These are phyloP conservation scores for Pterocarpus santalinus DNA, from an alignment of 306 rosid genomes.

Conservation along the genomic window DNA sequence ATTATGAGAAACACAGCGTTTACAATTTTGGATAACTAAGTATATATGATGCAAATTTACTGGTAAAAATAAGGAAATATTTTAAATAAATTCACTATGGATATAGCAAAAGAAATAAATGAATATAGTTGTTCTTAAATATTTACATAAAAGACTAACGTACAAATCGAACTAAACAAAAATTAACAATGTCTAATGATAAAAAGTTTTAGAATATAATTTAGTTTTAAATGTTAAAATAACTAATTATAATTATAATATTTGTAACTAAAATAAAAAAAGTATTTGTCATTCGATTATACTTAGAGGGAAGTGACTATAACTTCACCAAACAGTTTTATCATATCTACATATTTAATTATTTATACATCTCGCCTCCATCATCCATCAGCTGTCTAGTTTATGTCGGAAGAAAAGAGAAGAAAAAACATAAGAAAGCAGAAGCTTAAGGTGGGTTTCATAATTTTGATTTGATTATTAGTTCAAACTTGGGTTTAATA, in stretches of 20 bases:
- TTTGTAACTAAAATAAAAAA: background rate
- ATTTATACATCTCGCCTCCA: background rate
- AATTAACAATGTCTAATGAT: background rate
- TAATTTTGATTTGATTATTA: constrained; percentile 29
- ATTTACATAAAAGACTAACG: background rate
- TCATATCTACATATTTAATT: background rate
- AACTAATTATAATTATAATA: background rate
- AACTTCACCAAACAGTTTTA: background rate
- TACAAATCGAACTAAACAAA: background rate
- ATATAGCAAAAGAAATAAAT: too few species aligned
- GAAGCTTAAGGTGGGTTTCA: constrained; percentile 19
- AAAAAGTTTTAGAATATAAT: too few species aligned
- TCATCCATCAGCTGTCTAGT: constrained; percentile 7
- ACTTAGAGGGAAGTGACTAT: background rate
- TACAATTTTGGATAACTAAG: too few species aligned
- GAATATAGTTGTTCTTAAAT: background rate
- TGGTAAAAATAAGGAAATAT: too few species aligned
- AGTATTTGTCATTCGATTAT: background rate
- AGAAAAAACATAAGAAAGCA: background rate
- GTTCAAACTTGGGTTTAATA: constrained; percentile 10
- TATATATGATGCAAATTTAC: too few species aligned
- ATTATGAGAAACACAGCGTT: too few species aligned
- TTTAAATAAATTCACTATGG: too few species aligned
- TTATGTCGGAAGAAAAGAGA: constrained; percentile 6
- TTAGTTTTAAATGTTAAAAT: too few species aligned